A percentile compares a stretch with the other conserved stretches of the same genome.
Evolutionary conservation across 75 land plant species (phyloP).

Genomic region (Cryptomeria japonica): DNA sequence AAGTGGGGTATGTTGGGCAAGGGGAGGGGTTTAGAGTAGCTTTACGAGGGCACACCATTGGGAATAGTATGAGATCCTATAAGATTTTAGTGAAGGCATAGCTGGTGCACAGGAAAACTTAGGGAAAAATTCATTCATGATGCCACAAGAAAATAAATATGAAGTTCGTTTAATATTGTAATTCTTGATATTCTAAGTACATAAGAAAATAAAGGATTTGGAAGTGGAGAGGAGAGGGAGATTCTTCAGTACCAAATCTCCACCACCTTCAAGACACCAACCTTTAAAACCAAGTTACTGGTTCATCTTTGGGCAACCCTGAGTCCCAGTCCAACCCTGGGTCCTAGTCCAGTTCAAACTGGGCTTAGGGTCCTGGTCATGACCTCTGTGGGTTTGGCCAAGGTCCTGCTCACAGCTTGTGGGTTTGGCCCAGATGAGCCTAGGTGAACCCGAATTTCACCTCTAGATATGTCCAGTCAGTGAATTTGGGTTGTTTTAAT

Average conservation of each 20-base stretch:
- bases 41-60: neutral
- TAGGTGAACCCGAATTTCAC: too few relatives aligned
- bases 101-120: neutral
- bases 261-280: neutral
- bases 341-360: too few relatives aligned
- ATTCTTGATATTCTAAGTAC: neutral
- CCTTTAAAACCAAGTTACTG: neutral
- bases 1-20: neutral
- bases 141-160: neutral
- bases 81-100: neutral
- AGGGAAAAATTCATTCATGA: neutral
- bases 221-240: neutral
- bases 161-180: neutral
- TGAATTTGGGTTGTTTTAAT: too few relatives aligned
- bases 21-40: neutral
- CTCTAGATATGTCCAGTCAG: too few relatives aligned
- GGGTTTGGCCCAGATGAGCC: too few relatives aligned
- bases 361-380: too few relatives aligned
- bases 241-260: neutral
- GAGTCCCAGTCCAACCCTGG: too few relatives aligned
- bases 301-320: too few relatives aligned
- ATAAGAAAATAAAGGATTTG: neutral
- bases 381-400: too few relatives aligned
- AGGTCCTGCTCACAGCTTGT: too few relatives aligned
- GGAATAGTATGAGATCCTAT: neutral